A percentile compares a stretch with the other conserved stretches of the same genome.
These are phyloP conservation scores for Diutina sp. DNA, from an alignment of 1,139 yeast genomes.

Conservation along the genomic window DNA sequence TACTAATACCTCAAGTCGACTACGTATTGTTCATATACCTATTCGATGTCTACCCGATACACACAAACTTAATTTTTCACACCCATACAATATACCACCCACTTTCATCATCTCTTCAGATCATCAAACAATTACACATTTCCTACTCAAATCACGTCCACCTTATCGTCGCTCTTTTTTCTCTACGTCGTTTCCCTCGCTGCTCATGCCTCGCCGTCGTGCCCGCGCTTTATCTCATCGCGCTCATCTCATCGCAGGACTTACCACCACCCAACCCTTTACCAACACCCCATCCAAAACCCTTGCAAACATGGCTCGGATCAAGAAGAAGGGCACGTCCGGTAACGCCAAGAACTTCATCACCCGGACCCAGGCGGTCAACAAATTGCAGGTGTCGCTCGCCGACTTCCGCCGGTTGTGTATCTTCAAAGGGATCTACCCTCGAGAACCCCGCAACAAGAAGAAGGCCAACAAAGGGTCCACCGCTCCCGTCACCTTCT, in stretches of 20 bases:
- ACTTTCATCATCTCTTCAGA: too few species aligned
- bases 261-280: neutral
- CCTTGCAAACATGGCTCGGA: conserved; percentile 11
- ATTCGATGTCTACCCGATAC: too few species aligned
- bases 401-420: conserved; percentile 98
- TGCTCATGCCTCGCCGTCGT: neutral
- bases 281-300: neutral
- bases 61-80: too few species aligned
- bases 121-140: too few species aligned
- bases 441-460: conserved; percentile 92
- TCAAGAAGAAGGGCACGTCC: conserved; percentile 70
- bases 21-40: too few species aligned
- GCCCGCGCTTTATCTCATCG: neutral
- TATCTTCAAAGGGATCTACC: conserved; percentile 92
- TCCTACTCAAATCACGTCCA: too few species aligned
- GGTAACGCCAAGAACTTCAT: conserved; percentile 91
- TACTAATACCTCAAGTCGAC: too few species aligned
- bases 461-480: conserved; percentile 97
- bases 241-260: neutral
- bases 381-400: conserved; percentile 80
- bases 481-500: conserved; percentile 90
- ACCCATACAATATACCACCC: too few species aligned
- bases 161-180: too few species aligned
- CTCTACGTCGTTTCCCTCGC: neutral
- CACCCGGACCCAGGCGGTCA: conserved; percentile 92